A percentile compares a stretch with the other conserved stretches of the same genome.
Evolutionary conservation across 495 filamentous ascomycete genomes (phyloP).

Genomic region (Talaromyces ruber): DNA sequence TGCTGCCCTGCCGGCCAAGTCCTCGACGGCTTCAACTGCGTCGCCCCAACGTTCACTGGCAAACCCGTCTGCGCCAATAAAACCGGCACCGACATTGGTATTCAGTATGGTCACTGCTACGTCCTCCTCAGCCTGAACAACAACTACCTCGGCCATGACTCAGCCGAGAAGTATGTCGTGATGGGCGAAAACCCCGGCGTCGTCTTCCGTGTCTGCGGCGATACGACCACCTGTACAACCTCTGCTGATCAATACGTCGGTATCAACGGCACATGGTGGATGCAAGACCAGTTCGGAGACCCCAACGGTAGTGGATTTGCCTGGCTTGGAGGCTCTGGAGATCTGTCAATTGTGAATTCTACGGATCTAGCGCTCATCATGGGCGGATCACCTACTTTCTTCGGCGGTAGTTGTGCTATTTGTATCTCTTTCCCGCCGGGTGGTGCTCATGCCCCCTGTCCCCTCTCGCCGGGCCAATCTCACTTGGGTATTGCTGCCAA

Average conservation of each 20-base stretch:
- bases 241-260: not conserved
- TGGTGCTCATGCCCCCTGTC: slow-evolving; percentile 7
- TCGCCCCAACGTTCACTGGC: not conserved
- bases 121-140: slow-evolving; percentile 4
- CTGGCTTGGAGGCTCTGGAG: slow-evolving; percentile 5
- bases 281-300: slow-evolving; percentile 7
- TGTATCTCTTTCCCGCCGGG: slow-evolving; percentile 5
- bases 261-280: slow-evolving; percentile 4
- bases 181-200: slow-evolving; percentile 5
- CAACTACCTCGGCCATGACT: slow-evolving; percentile 6
- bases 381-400: slow-evolving; percentile 3
- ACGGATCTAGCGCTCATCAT: not conserved
- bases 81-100: not conserved
- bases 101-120: slow-evolving; percentile 6
- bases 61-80: slow-evolving; percentile 2
- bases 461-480: slow-evolving; percentile 4
- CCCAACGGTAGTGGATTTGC: slow-evolving; percentile 5
- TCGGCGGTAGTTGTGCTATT: slow-evolving; percentile 6
- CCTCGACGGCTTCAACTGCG: slow-evolving; percentile 4
- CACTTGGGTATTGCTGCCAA: slow-evolving; percentile 6
- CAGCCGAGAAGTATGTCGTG: not conserved
- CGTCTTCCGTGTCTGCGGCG: slow-evolving; percentile 6
- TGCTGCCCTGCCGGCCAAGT: slow-evolving; percentile 3
- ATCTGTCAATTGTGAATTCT: not conserved
- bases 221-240: not conserved